Evolutionary conservation across 75 land plant species (phyloP), one percentile per base, ranked within the genome.

Genomic region (Larix kaempferi): DNA sequence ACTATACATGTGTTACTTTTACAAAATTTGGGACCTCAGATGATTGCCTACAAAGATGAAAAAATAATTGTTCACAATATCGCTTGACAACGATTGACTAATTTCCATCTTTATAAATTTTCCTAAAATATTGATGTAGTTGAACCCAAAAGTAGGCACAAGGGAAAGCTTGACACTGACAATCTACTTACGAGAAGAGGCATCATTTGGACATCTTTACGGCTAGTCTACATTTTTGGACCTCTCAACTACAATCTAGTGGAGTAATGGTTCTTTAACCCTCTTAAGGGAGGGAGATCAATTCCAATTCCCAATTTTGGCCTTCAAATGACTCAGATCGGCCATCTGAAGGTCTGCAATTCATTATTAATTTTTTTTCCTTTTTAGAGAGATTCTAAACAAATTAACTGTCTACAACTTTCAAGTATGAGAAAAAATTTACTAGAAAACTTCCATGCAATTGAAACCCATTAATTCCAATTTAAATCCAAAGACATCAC

Each of bases 181-280:
- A 84, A 78, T 61, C 80, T 94, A 75, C 78, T 94, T 74, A 84
- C 79, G 49, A 87, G 89, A 33, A 88, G 80, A 66, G 99, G 89
- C 57, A 91, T 92, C 10, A 89, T 89, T 49, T 97, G 92, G 92
- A 97, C 99, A 62, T 94, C 99, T 23, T 71, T 97, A 23, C 82
- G 99, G 61, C 99, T 98, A 57, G 99, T 97, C 17, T 97, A 94
- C 79, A 97, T 97, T 29, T 97, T 94, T 79, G 99, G 99, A 11
- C 98, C 99, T 15, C 84, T 97, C 69, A 97, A 97, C 77, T 97
- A 97, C 79, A 94, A 97, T 71, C 99, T 98, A 35, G 94, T 97
- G 26, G 99, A 97, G 76, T 98, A 94, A 72, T 97, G 99, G 99
- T 97, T 97, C 88, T 97, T 94, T 84, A 95, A 97, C 79, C 87